Percentiles rank a stretch among this genome's conserved stretches.
Evolutionary conservation across 371 early-diverging fungal genomes (phyloP).

Genomic region (Lichtheimia hyalospora): DNA sequence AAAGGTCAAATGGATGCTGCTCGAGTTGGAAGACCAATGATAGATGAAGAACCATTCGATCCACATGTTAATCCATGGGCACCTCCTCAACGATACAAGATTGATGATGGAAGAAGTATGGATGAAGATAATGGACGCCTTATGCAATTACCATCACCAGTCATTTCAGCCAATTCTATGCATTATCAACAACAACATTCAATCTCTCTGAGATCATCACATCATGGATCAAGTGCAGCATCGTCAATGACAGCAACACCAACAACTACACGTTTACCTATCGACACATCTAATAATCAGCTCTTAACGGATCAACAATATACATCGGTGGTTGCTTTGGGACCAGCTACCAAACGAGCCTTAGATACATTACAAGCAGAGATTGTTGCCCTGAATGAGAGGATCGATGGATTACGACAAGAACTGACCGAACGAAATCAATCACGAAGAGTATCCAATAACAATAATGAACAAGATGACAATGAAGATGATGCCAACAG

Average conservation of each 20-base stretch:
- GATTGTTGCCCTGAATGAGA: constrained; percentile 43
- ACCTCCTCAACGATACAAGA: constrained; percentile 21
- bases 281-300: not conserved
- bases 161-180: constrained; percentile 12
- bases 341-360: constrained; percentile 42
- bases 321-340: constrained; percentile 25
- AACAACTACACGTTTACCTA: not conserved
- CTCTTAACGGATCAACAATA: constrained; percentile 15
- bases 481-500: constrained; percentile 2
- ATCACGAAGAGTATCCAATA: not conserved
- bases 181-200: not conserved
- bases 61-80: constrained; percentile 39
- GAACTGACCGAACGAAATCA: constrained; percentile 23
- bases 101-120: constrained; percentile 14
- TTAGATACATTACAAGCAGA: constrained; percentile 43
- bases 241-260: constrained; percentile 34
- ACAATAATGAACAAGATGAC: not conserved
- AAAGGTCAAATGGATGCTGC: not conserved
- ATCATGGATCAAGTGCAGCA: constrained; percentile 17
- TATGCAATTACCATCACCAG: constrained; percentile 11
- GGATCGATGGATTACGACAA: constrained; percentile 40
- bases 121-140: constrained; percentile 10
- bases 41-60: constrained; percentile 30
- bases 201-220: not conserved
- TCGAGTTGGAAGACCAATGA: constrained; percentile 3